phyloP scores from a whole-genome alignment of 2,329 filamentous ascomycete genomes.

The Fusarium pseudonygamai region DNA sequence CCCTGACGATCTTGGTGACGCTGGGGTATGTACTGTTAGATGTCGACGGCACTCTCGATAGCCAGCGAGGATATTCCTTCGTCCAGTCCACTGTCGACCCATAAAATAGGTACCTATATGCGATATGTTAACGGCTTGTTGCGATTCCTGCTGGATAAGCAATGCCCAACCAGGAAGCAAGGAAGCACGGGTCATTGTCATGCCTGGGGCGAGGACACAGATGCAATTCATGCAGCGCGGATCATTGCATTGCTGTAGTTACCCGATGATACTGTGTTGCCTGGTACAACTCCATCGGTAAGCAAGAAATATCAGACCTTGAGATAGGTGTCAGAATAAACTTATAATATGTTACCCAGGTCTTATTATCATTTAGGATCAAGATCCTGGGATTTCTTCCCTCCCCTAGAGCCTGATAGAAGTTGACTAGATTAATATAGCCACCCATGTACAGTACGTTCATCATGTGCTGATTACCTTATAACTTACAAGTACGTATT shows the following conservation, averaged over 20 bases:
- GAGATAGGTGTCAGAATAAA: neutral
- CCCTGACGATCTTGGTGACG: conserved; percentile 24
- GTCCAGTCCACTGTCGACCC: neutral
- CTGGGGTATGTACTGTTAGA: neutral
- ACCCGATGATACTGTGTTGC: conserved; percentile 6
- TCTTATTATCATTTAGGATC: neutral
- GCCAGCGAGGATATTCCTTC: neutral
- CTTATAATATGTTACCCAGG: neutral
- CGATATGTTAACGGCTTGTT: conserved; percentile 9
- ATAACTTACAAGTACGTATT: neutral
- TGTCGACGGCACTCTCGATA: neutral
- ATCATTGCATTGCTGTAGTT: neutral
- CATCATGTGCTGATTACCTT: conserved; percentile 7
- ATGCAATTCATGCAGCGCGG: conserved; percentile 2
- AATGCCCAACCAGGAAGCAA: conserved; percentile 4
- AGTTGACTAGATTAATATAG: neutral
- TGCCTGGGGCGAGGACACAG: neutral
- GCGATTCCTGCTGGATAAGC: conserved; percentile 25
- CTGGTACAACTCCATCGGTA: neutral
- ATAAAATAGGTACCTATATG: neutral
- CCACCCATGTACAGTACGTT: neutral
- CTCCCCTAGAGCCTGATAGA: neutral
- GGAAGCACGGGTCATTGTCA: conserved; percentile 6
- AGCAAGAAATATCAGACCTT: neutral
- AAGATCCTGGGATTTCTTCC: neutral